Percentiles rank a stretch among this genome's conserved stretches.
phyloP scores from a whole-genome alignment of 2,329 filamentous ascomycete genomes.

The Trichophyton simii region DNA sequence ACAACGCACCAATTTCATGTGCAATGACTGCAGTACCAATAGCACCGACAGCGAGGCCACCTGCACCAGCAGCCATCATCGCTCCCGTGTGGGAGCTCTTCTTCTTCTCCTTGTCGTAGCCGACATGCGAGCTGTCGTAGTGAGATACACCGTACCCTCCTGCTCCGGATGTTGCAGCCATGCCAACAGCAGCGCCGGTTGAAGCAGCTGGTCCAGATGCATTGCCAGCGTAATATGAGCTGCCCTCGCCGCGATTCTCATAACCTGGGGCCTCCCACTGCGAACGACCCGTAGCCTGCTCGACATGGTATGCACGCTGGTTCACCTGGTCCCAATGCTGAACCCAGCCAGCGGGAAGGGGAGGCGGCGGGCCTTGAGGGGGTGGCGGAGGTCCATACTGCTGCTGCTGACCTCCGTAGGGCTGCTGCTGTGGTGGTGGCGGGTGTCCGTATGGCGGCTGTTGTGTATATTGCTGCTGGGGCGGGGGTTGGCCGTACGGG shows the following conservation, averaged over 20 bases:
- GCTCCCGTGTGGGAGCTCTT: conserved; percentile 38
- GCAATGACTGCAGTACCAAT: conserved; percentile 47
- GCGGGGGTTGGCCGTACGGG: conserved; percentile 1
- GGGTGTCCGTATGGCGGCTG: conserved; percentile 14
- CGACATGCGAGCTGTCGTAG: background rate
- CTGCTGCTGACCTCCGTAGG: conserved; percentile 3
- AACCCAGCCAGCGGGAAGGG: conserved; percentile 34
- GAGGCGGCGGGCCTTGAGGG: conserved; percentile 24
- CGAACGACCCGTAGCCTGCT: conserved; percentile 37
- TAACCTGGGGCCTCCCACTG: conserved; percentile 41
- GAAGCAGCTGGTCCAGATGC: background rate
- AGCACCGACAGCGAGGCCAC: conserved; percentile 45
- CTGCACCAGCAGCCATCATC: conserved; percentile 45
- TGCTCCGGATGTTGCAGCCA: background rate
- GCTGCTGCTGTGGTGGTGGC: conserved; percentile 4
- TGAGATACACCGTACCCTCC: background rate
- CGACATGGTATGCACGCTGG: conserved; percentile 37
- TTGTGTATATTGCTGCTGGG: conserved; percentile 12
- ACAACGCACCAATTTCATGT: conserved; percentile 31
- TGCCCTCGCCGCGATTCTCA: conserved; percentile 46
- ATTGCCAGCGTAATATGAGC: conserved; percentile 41
- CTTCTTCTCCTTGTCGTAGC: conserved; percentile 18
- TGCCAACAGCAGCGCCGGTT: background rate
- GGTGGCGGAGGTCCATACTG: conserved; percentile 19
- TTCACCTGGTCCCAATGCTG: conserved; percentile 35